Evolutionary conservation across 208 protist genomes (phyloP), one percentile per base, ranked within the genome.

Genomic region (Acanthamoeba polyphaga): DNA sequence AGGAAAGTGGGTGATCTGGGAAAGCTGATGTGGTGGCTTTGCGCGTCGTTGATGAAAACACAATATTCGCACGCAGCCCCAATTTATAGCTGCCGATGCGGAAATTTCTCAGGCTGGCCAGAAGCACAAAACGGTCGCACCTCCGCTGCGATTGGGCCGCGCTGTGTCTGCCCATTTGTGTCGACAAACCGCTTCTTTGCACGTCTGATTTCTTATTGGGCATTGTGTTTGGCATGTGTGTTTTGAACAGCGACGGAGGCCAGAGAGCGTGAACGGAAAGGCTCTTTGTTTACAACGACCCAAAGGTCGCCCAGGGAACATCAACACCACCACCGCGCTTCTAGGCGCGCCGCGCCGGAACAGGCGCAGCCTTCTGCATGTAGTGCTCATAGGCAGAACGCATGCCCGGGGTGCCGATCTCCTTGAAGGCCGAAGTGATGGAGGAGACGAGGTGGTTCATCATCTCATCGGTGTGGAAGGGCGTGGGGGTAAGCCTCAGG

Each of bases 401-500:
- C 88, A 93, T 93, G 62, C 19, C 51, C 2, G 34, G 49, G 15
- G 88, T 93, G 88, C 88, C 88, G 46, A 93, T 58, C 15, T 94
- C 91, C 72, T 85, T 84, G 49, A 94, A 70, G 51, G 70, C 74
- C 17, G 51, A 60, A 3, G 70, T 49, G 9, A 98, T 64, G 1
- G 95, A 46, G 19, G 46, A 10, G 15, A 98, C 94, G 12, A 98
- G 76, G 19, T 95, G 15, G 49, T 96, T 85, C 76, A 97, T 97
- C 68, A 97, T 96, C 4, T 78, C 95, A n/a, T 97, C 89, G 19
- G 95, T 97, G 94, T 98, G 98, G 32, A 96, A 64, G 29, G 98
- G 97, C 6, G 96, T 96, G 22, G 98, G 96, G 29, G 98, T 98
- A 19, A 98, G 70, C 46, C 98, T 87, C 70, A 99, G 96, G 32